Conservation (phyloP, 1,139 yeast genomes). For the Pichia norvegensis region DNA sequence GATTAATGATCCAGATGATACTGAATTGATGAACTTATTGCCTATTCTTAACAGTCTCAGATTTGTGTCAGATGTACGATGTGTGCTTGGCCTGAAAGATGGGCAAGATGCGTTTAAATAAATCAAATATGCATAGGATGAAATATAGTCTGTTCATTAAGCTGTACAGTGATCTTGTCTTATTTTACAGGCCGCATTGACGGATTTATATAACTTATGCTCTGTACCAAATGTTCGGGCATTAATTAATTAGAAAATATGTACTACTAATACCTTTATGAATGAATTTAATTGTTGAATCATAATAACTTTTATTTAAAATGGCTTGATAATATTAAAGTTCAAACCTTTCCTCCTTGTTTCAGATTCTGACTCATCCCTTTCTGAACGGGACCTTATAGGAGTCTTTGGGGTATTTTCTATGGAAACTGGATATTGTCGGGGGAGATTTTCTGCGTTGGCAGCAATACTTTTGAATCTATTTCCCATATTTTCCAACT, state of each 20-base stretch:
- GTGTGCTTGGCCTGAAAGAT: slow-evolving; percentile 61
- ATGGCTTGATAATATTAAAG: slow-evolving; percentile 3
- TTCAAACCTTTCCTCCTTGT: slow-evolving; percentile 6
- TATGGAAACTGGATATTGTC: neutral
- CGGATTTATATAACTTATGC: too few relatives aligned
- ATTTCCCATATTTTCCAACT: slow-evolving; percentile 2
- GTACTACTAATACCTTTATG: too few relatives aligned
- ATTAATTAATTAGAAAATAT: too few relatives aligned
- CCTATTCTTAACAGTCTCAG: slow-evolving; percentile 79
- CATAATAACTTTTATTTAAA: neutral
- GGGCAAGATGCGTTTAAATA: slow-evolving; percentile 60
- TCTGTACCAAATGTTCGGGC: too few relatives aligned
- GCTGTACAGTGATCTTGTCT: too few relatives aligned
- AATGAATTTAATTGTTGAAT: too few relatives aligned
- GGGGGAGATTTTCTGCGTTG: neutral
- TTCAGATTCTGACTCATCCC: neutral
- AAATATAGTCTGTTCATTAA: too few relatives aligned
- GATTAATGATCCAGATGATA: slow-evolving; percentile 91
- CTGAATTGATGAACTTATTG: slow-evolving; percentile 67
- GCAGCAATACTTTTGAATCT: neutral
- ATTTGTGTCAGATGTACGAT: slow-evolving; percentile 80
- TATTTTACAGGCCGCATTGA: too few relatives aligned
- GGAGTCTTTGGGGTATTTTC: neutral
- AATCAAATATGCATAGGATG: too few relatives aligned
- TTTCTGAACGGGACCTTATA: neutral